Conservation (phyloP, 2,329 filamentous ascomycete species). For the Hymenoscyphus fructigenus region DNA sequence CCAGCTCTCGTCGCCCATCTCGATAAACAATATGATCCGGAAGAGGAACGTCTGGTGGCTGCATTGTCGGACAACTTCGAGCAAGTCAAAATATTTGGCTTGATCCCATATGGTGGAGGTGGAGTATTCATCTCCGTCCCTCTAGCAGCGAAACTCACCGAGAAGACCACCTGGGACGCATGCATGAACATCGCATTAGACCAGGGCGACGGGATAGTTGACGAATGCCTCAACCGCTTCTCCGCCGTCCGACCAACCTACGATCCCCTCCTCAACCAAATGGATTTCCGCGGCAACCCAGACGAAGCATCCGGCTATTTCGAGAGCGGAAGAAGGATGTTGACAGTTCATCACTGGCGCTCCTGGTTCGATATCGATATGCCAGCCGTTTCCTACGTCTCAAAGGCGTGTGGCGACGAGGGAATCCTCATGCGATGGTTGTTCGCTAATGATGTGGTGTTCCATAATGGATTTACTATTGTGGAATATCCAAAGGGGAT, state of each 20-base stretch:
- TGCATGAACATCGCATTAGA: slow-evolving; percentile 20
- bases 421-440: slow-evolving; percentile 44
- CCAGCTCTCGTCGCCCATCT: slow-evolving; percentile 26
- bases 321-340: slow-evolving; percentile 28
- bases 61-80: slow-evolving; percentile 28
- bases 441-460: slow-evolving; percentile 42
- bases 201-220: slow-evolving; percentile 31
- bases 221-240: slow-evolving; percentile 25
- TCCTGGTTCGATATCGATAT: slow-evolving; percentile 29
- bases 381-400: slow-evolving; percentile 15
- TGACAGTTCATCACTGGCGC: slow-evolving; percentile 32
- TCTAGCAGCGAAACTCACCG: slow-evolving; percentile 20
- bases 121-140: slow-evolving; percentile 33
- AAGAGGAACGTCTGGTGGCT: slow-evolving; percentile 21
- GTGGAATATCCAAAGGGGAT: slow-evolving; percentile 26
- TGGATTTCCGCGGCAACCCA: slow-evolving; percentile 29
- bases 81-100: slow-evolving; percentile 25
- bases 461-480: slow-evolving; percentile 44
- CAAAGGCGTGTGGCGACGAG: slow-evolving; percentile 28
- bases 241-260: slow-evolving; percentile 25
- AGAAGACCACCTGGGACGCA: slow-evolving; percentile 17
- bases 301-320: slow-evolving; percentile 25
- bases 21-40: slow-evolving; percentile 22
- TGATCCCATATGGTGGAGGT: slow-evolving; percentile 31
- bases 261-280: slow-evolving; percentile 29